phyloP scores from a whole-genome alignment of 1,139 yeast species.

The Groenewaldozyma sp. region DNA sequence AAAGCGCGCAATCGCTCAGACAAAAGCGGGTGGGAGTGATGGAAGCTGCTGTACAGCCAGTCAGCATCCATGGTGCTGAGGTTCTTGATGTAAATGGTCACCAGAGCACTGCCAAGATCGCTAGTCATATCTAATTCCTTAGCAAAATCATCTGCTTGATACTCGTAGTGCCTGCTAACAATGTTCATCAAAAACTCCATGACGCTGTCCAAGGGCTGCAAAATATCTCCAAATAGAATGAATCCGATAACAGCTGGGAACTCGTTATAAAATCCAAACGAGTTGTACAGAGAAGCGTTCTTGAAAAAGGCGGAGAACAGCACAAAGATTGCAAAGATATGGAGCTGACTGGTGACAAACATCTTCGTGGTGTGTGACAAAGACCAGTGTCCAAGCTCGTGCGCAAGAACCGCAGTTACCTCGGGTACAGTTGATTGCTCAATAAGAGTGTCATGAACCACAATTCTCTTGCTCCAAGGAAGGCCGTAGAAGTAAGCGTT shows the following conservation, averaged over 20 bases:
- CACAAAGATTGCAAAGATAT: constrained; percentile 55
- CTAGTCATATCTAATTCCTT: constrained; percentile 59
- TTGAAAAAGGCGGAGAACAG: constrained; percentile 71
- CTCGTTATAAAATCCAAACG: constrained; percentile 64
- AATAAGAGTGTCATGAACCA: constrained; percentile 81
- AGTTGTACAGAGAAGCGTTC: constrained; percentile 63
- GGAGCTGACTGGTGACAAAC: constrained; percentile 54
- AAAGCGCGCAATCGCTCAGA: constrained; percentile 80
- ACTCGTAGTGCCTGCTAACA: constrained; percentile 77
- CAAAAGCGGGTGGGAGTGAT: constrained; percentile 82
- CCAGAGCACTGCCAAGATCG: constrained; percentile 62
- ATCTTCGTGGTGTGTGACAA: constrained; percentile 72
- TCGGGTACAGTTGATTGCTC: constrained; percentile 68
- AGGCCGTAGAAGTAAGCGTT: constrained; percentile 93
- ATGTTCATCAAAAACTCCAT: constrained; percentile 59
- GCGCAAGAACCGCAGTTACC: constrained; percentile 90
- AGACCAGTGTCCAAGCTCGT: constrained; percentile 97
- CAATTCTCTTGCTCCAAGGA: constrained; percentile 96
- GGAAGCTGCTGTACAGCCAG: constrained; percentile 80
- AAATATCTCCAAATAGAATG: constrained; percentile 50
- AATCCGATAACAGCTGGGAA: constrained; percentile 76
- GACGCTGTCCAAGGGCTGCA: constrained; percentile 66
- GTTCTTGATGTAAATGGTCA: constrained; percentile 69
- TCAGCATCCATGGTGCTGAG: constrained; percentile 81
- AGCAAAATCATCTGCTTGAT: constrained; percentile 87